Evolutionary conservation across 192 early-diverging fungal species (phyloP), one percentile per base, ranked within the genome.

Genomic region (Backusella morwellensis): DNA sequence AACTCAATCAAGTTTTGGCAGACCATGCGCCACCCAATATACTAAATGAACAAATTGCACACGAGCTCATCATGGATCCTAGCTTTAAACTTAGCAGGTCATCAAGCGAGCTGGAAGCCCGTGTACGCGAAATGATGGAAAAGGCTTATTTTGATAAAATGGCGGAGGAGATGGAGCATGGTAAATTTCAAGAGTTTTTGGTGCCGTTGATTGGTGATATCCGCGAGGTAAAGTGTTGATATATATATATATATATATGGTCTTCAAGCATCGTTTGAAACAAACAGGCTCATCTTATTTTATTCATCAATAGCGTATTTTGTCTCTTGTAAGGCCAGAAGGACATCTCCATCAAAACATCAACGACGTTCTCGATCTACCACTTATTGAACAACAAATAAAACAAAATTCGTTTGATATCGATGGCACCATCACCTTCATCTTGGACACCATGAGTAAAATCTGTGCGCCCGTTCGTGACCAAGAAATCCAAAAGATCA

Each of bases 401-500:
- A 81, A 86, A 21, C 79, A 83, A 19, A 75, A 85, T 15, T 82
- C 83, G 19, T 90, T 92, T 72, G 87, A 95, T 73, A 75, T 93
- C 3, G 44, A 80, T 17, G 73, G 54, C 1, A 78, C 82, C 14
- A 66, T 93, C 4, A 21, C 74, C 17, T 88, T 82, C 68, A 82
- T 95, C 8, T 41, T 89, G 1, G 72, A 72, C 32, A 85, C 86
- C 29, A 94, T 97, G 92, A 69, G 80, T 8, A 77, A 91, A 74
- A 84, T 95, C 12, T 94, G 93, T 69, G 95, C 95, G 0, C 95
- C 95, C 14, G 82, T 92, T 8, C 89, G 95, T 1, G 95, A 96
- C 77, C 73, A 83, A 9, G 77, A 78, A 11, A 86, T 95, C 26
- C 76, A 81, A 41, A 66, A 21, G 14, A 63, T 80, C 19, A 68